Conservation (phyloP, 2,329 filamentous ascomycete species). For the Boeremia exigua region DNA sequence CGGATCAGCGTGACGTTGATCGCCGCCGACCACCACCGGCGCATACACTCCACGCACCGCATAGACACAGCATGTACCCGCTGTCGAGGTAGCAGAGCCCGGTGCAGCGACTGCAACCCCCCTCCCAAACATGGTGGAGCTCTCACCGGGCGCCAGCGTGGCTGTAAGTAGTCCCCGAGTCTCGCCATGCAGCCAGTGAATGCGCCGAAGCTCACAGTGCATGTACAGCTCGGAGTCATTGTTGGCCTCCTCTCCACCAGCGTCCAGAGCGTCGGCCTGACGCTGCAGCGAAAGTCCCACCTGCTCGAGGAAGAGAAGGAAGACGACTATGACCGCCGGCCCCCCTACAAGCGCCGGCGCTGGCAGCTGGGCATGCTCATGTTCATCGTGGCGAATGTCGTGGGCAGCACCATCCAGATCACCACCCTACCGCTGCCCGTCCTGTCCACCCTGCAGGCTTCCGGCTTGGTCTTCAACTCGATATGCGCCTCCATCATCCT, state of each 20-base stretch:
- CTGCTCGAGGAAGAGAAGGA: constrained; percentile 96
- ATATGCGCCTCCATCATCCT: constrained; percentile 94
- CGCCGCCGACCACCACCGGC: constrained; percentile 16
- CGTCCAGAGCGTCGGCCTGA: constrained; percentile 92
- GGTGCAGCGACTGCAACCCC: constrained; percentile 25
- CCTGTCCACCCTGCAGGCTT: constrained; percentile 87
- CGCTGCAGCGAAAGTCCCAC: constrained; percentile 96
- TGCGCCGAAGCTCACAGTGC: constrained; percentile 14
- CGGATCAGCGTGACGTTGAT: constrained; percentile 34
- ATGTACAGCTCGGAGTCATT: constrained; percentile 79
- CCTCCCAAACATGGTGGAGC: constrained; percentile 45
- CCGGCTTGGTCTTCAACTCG: constrained; percentile 96
- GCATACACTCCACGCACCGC: constrained; percentile 3
- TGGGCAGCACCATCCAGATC: constrained; percentile 96
- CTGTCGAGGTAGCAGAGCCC: constrained; percentile 39
- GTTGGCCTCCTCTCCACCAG: constrained; percentile 93
- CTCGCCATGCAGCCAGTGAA: background rate
- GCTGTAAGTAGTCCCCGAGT: constrained; percentile 45
- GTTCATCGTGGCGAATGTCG: constrained; percentile 92
- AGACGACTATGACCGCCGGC: constrained; percentile 76
- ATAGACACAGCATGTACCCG: constrained; percentile 36
- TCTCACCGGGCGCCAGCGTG: constrained; percentile 51
- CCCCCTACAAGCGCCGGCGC: constrained; percentile 85
- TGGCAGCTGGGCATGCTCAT: constrained; percentile 98
- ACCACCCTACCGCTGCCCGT: constrained; percentile 93